Evolutionary conservation across 1,139 yeast species (phyloP).

Genomic region (Pichia sp.): DNA sequence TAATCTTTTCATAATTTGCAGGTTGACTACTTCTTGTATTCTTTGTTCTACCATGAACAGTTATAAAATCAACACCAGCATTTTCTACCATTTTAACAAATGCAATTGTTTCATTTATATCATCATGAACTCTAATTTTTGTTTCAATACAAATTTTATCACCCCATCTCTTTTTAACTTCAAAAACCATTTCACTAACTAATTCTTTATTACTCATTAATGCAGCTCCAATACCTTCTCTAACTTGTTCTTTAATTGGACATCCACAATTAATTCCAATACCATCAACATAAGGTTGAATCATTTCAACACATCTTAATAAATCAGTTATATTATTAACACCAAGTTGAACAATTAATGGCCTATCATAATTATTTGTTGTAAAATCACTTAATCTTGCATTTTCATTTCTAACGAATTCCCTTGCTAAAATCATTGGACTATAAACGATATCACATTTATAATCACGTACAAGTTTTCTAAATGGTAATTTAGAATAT

Average conservation of each 20-base stretch:
- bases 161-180: slow-evolving; percentile 73
- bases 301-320: slow-evolving; percentile 76
- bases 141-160: slow-evolving; percentile 71
- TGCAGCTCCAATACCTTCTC: slow-evolving; percentile 97
- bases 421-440: slow-evolving; percentile 95
- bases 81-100: slow-evolving; percentile 70
- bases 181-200: slow-evolving; percentile 76
- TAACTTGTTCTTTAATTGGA: slow-evolving; percentile 89
- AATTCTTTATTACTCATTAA: slow-evolving; percentile 77
- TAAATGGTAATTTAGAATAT: slow-evolving; percentile 87
- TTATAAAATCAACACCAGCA: slow-evolving; percentile 89
- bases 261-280: slow-evolving; percentile 96
- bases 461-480: slow-evolving; percentile 75
- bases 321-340: slow-evolving; percentile 83
- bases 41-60: slow-evolving; percentile 90
- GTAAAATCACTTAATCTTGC: slow-evolving; percentile 85
- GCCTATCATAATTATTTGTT: slow-evolving; percentile 62
- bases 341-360: slow-evolving; percentile 87
- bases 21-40: slow-evolving; percentile 80
- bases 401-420: slow-evolving; percentile 76
- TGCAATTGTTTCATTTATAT: slow-evolving; percentile 61
- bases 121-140: slow-evolving; percentile 80
- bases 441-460: slow-evolving; percentile 80
- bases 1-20: slow-evolving; percentile 77
- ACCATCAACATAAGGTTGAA: slow-evolving; percentile 88